Base-by-base conservation (phyloP, 768 basidiomycete species). In the Phylloporus sp. region DNA sequence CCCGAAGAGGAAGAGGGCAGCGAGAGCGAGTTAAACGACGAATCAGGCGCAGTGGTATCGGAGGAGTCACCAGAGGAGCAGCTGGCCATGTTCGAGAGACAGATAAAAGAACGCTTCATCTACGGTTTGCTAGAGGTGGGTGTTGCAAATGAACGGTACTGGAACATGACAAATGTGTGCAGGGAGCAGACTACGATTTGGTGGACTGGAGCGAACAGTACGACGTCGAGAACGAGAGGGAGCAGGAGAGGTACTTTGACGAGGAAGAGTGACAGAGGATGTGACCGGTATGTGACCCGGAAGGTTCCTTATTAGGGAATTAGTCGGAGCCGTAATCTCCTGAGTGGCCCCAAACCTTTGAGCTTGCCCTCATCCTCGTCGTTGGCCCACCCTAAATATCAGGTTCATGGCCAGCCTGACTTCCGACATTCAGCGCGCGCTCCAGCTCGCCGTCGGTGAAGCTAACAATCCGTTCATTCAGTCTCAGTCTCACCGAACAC, bases 171-270 rank as follows among this genome's bases (percentile, higher is more conserved):
- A 36, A 41, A 45, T 49, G 20, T 47, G 28, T 49, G 22, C 62
- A 91, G 88, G 73, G 76, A 5, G 77, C 84, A 28, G 79, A 88
- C 57, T 91, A 91, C 51, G 85, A 86, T 53, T 63, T 64, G 45
- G 77, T 86, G 9, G 88, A 91, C 62, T 91, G 88, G 87, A 80
- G 82, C 59, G 88, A 91, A 49, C 72, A 72, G 35, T 77, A 85
- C 69, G 86, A 86, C 58, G 67, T 55, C 20, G 79, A 81, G 18
- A 72, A 77, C 52, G 85, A 85, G 51, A 68, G 78, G 56, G 82
- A 84, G 27, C 80, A 88, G 65, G 86, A 87, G 27, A 72, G 75
- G 20, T 90, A 88, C 83, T 90, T 90, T 67, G 81, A 87, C 42
- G 80, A 84, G 22, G 84, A 85, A 44, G 81, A 84, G 22, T n/a